Evolutionary conservation across 78 protist genomes (phyloP).

Genomic region (Dictyostelium capitatum): DNA sequence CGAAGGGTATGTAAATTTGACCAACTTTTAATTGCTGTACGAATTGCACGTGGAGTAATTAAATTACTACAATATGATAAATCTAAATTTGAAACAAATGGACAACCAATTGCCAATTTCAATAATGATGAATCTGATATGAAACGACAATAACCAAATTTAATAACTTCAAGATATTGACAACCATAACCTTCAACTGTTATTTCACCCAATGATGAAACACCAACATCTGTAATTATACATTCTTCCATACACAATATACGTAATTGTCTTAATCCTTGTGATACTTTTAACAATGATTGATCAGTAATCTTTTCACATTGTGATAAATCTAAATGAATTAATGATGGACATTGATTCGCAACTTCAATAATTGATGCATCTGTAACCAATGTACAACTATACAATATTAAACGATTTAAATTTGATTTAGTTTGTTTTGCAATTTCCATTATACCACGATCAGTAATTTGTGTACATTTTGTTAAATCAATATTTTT

Average conservation of each 20-base stretch:
- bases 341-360: slow-evolving; percentile 3
- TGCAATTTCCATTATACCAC: slow-evolving; percentile 27
- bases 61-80: slow-evolving; percentile 58
- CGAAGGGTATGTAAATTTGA: slow-evolving; percentile 54
- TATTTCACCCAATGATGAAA: slow-evolving; percentile 25
- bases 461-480: slow-evolving; percentile 56
- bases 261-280: slow-evolving; percentile 23
- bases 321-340: slow-evolving; percentile 51
- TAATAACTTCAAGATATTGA: slow-evolving; percentile 45
- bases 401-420: slow-evolving; percentile 29
- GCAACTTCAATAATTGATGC: slow-evolving; percentile 60
- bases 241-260: slow-evolving; percentile 74
- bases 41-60: slow-evolving; percentile 58
- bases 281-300: slow-evolving; percentile 25
- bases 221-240: slow-evolving; percentile 60
- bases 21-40: slow-evolving; percentile 40
- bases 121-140: slow-evolving; percentile 41
- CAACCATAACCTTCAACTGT: slow-evolving; percentile 33
- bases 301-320: slow-evolving; percentile 71
- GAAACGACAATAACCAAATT: slow-evolving; percentile 71
- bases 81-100: slow-evolving; percentile 37
- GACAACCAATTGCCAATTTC: slow-evolving; percentile 47
- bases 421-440: neutral
- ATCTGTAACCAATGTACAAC: slow-evolving; percentile 53
- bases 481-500: slow-evolving; percentile 64